These are phyloP conservation scores for Ustilago bromivora DNA, from an alignment of 1,284 basidiomycete genomes.

Conservation along the genomic window DNA sequence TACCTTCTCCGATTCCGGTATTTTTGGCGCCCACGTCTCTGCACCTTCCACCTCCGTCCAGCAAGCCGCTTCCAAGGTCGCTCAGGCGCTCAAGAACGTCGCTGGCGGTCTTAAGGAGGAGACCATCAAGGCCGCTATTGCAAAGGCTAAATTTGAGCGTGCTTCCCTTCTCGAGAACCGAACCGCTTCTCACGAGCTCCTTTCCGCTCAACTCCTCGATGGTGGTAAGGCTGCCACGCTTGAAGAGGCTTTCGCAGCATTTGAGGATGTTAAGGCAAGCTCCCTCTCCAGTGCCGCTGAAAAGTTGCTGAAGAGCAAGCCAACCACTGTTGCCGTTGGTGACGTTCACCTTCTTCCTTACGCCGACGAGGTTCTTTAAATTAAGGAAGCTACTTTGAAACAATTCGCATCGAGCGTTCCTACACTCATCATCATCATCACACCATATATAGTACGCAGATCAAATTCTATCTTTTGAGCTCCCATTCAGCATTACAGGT, in stretches of 20 bases:
- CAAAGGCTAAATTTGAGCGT: constrained; percentile 66
- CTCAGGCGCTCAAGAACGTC: constrained; percentile 60
- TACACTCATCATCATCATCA: neutral
- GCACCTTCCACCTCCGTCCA: constrained; percentile 56
- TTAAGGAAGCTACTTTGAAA: neutral
- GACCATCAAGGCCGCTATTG: constrained; percentile 57
- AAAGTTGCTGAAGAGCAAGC: constrained; percentile 67
- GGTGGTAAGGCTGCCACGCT: constrained; percentile 41
- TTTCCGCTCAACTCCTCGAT: constrained; percentile 60
- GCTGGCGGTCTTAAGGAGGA: constrained; percentile 59
- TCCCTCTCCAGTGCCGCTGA: constrained; percentile 53
- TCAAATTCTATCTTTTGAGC: neutral
- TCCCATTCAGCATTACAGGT: neutral
- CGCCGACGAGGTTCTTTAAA: constrained; percentile 66
- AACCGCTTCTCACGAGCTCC: constrained; percentile 54
- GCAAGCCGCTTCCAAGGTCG: constrained; percentile 56
- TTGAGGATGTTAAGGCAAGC: constrained; percentile 59
- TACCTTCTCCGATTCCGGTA: constrained; percentile 61
- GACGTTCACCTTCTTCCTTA: constrained; percentile 66
- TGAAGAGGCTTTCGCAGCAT: constrained; percentile 49
- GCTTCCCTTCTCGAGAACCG: constrained; percentile 61
- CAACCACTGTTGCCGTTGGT: constrained; percentile 66
- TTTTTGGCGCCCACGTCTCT: constrained; percentile 65
- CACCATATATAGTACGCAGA: constrained; percentile 10
- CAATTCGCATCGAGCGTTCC: neutral